Percentiles rank a stretch among this genome's conserved stretches.
Conservation (phyloP, 345 rosid genomes). For the Populus simonii region DNA sequence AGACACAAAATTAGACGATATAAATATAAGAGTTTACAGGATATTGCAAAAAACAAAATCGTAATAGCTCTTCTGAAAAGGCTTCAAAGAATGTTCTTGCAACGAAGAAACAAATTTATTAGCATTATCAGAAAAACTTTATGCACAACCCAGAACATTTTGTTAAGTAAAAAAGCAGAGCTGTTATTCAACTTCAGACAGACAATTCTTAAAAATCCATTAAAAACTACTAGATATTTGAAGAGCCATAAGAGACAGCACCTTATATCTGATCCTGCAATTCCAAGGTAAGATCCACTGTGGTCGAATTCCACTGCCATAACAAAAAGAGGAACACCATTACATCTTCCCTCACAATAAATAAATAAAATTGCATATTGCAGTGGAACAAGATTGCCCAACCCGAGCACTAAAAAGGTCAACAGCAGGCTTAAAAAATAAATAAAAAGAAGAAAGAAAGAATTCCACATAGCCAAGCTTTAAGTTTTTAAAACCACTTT, state of each 20-base stretch:
- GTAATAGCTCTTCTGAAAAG: too few relatives aligned
- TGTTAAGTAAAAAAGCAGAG: neutral
- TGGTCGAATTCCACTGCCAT: conserved; percentile 90
- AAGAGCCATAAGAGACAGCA: conserved; percentile 16
- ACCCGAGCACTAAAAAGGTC: neutral
- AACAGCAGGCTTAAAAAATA: neutral
- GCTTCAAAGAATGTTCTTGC: neutral
- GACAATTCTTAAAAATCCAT: neutral
- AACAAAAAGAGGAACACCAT: neutral
- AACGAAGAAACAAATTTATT: neutral
- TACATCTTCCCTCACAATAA: neutral
- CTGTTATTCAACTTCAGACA: neutral
- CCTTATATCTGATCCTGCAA: conserved; percentile 89
- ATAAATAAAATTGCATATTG: neutral
- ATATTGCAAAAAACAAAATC: neutral
- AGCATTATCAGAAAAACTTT: neutral
- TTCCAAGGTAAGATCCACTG: conserved; percentile 81
- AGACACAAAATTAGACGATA: neutral
- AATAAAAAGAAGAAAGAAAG: neutral
- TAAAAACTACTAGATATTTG: neutral
- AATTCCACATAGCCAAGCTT: neutral
- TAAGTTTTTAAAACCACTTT: neutral
- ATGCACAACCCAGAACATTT: neutral
- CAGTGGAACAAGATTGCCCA: neutral
- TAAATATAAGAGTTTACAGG: neutral